These are phyloP conservation scores for Phaeophleospora eucalypticola DNA, from an alignment of 2,329 filamentous ascomycete genomes.

Conservation along the genomic window DNA sequence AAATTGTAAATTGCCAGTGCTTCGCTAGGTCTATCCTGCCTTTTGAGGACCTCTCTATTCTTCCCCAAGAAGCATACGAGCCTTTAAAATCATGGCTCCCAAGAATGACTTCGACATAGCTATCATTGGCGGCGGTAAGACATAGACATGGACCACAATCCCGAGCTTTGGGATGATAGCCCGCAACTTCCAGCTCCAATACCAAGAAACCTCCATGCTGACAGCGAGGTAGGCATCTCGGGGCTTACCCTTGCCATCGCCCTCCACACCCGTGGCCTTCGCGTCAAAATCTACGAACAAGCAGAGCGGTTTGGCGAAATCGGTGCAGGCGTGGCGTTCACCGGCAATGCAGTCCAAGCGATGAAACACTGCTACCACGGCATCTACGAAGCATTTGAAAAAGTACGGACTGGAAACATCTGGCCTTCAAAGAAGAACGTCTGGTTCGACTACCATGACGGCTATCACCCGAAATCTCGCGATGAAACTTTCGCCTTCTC, in stretches of 20 bases:
- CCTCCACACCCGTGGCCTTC: constrained; percentile 42
- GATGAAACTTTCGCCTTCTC: constrained; percentile 24
- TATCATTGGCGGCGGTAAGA: constrained; percentile 21
- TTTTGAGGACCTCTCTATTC: no score
- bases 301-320: constrained; percentile 54
- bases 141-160: no score
- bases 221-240: constrained; percentile 44
- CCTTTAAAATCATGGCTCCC: constrained; percentile 15
- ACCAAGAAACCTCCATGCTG: not conserved
- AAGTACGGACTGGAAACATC: constrained; percentile 39
- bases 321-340: constrained; percentile 55
- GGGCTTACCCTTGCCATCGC: constrained; percentile 54
- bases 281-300: constrained; percentile 54
- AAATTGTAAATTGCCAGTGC: no score
- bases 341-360: constrained; percentile 51
- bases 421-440: constrained; percentile 34
- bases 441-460: constrained; percentile 43
- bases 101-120: constrained; percentile 20
- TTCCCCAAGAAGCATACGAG: no score
- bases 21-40: no score
- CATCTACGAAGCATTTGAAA: constrained; percentile 42
- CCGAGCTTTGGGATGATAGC: no score
- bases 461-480: no score
- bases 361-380: constrained; percentile 51
- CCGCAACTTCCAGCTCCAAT: not conserved